Percentiles rank a stretch among this genome's conserved stretches.
Conservation (phyloP, 2,329 filamentous ascomycete genomes). For the Ceratocystis lukuohia region DNA sequence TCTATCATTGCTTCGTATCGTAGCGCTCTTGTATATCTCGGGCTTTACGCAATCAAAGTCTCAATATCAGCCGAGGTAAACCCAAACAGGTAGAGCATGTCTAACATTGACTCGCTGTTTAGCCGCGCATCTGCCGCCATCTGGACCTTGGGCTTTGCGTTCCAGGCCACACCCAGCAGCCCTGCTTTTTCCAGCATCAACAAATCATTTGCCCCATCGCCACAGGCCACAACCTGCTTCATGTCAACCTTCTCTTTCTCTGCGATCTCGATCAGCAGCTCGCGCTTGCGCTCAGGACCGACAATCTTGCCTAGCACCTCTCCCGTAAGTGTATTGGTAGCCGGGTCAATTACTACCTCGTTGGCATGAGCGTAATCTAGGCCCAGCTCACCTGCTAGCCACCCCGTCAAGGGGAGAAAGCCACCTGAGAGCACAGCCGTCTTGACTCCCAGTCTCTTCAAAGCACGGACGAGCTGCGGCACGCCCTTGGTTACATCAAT, state of each 20-base stretch:
- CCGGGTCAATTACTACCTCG: constrained; percentile 53
- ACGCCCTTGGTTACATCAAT: constrained; percentile 77
- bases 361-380: constrained; percentile 86
- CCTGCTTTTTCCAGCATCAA: constrained; percentile 66
- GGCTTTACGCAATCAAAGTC: constrained; percentile 28
- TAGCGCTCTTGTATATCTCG: neutral
- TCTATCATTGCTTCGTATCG: constrained; percentile 1
- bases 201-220: constrained; percentile 72
- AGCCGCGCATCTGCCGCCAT: constrained; percentile 59
- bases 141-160: constrained; percentile 72
- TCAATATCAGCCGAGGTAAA: constrained; percentile 52
- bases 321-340: constrained; percentile 48
- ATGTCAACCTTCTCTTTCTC: constrained; percentile 50
- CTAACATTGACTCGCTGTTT: constrained; percentile 56
- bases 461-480: constrained; percentile 53
- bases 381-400: constrained; percentile 67
- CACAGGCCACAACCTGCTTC: constrained; percentile 58
- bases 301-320: constrained; percentile 61
- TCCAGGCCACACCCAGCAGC: constrained; percentile 61
- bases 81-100: constrained; percentile 62
- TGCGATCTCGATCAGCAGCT: constrained; percentile 59
- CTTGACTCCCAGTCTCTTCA: constrained; percentile 70
- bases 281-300: constrained; percentile 60
- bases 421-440: constrained; percentile 86
- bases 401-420: constrained; percentile 76